Base-by-base conservation (phyloP, 2,329 filamentous ascomycete genomes). In the Ascochyta rabiei region DNA sequence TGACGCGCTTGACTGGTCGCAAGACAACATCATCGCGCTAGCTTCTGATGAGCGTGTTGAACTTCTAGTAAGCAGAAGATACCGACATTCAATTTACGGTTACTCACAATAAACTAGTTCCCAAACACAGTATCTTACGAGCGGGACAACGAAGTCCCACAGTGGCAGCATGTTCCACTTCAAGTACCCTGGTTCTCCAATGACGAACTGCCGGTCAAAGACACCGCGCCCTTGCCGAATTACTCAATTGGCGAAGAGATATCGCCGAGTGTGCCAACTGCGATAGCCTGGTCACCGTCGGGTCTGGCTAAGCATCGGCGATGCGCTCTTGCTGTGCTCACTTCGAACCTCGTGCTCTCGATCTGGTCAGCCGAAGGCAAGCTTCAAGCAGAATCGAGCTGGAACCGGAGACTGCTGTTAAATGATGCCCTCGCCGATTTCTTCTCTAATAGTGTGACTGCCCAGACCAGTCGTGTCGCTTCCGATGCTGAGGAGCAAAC, bases 241-340 rank as follows among this genome's bases (percentile, higher is more conserved):
- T 84, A 82, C 63, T 86, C 84, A 0, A 65, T 86, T 21, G 85
- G 83, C 2, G 82, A 85, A 58, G 85, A 87, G 63, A 80, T 84
- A 47, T 86, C 84, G 0, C 64, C 73, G 2, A 82, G 82, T 55
- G 74, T 75, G 37, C 79, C 83, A 2, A 69, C 77, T n/a, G 72
- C 73, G 2, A 63, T 86, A 19, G 73, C 77, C 8, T 87, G 85
- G 85, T 87, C 84, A 5, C 75, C 81, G 2, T 76, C 81, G 6
- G 84, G 84, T 2, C 70, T 86, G 34, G 83, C 77, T 16, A 80
- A 79, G 60, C 80, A 85, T 67, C 73, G 79, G 38, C 78, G 82
- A 57, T 83, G 80, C 62, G 79, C 80, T 7, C 76, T 87, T 24
- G 82, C 80, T 2, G 79, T 85, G 15, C 72, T 85, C 39, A 85